Base-by-base conservation (phyloP, 495 filamentous ascomycete genomes). In the Parachaetomium inaequale region DNA sequence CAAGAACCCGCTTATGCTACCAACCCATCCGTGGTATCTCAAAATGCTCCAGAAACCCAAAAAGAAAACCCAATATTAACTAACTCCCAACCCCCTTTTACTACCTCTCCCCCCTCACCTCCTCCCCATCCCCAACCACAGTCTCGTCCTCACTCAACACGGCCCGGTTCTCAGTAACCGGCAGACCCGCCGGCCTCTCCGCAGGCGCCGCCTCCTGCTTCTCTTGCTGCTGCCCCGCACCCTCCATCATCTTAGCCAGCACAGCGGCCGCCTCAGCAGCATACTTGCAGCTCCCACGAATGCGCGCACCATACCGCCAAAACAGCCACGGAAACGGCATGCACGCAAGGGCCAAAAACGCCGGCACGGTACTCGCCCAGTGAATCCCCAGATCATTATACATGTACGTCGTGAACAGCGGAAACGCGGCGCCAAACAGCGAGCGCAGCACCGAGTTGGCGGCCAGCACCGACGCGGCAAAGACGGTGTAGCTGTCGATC, bases 271-370 rank as follows among this genome's bases (percentile, higher is more conserved):
- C 81, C 70, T 90, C 81, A 43, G 85, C 83, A 28, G 91, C 86
- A 70, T 85, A 96, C 78, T 88, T 88, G 82, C 91, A 94, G 55
- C 79, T 79, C 58, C 75, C 75, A 7, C 91, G 81, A 63, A 95
- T 88, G 17, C 67, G 46, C 1, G 72, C 70, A 42, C 90, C 91
- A 71, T 91, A 94, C 66, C 84, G 85, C 74, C 88, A 90, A 76
- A 94, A 90, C 42, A 95, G 72, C 76, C 88, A 88, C 11, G 90
- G 90, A 72, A 91, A 90, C 0, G 91, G 91, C 50, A 92, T 78
- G 70, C 90, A 93, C 21, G 79, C 82, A 17, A 93, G 74, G 4
- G 88, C 85, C 7, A 94, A 75, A 76, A 93, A 93, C 0, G 88
- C 91, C 0, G 89, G 89, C 51, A 95, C 81, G 1, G 82, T 84